Base-by-base conservation (phyloP, 768 basidiomycete genomes). In the Scleroderma citrinum region DNA sequence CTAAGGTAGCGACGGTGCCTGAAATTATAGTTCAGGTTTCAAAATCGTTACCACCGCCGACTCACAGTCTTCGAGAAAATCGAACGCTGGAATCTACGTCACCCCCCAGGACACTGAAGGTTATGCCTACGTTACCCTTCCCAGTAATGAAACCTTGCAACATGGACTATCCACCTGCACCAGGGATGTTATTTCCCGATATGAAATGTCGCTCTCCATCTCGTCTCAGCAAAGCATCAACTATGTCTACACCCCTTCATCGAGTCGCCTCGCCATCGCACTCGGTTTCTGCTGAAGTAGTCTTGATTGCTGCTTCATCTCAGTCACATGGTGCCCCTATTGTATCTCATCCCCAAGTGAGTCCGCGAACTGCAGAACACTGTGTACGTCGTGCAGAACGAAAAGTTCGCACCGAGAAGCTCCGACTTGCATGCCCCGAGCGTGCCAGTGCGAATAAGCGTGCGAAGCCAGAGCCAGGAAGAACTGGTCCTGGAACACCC, bases 401-500 rank as follows among this genome's bases (percentile, higher is more conserved):
- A 34, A 53, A 49, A 20, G 52, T 46, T 30, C 61, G 59, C 35
- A 71, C 71, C 1, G 71, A 75, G 32, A 71, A 69, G 30, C 61
- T 81, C 14, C 68, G 71, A 4, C 58, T 56, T 13, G 75, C 74
- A 11, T 70, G 72, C 23, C 79, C 78, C 2, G 69, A 74, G 46
- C 66, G 71, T 7, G 69, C 73, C 2, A 58, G 59, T 7, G 56
- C 65, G 2, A 40, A 42, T 5, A 67, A 63, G 44, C 56, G 62
- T 10, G 62, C 63, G 13, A 58, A 52, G 42, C 48, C 61, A 13
- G 36, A 58, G 17, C 60, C 53, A 44, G 24, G 14, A 17, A 17
- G 20, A 26, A 35, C 23, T 21, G 2, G n/a, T 3, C 26, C 21
- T 40, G n/a, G 7, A 13, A 37, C 20, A 19, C 34, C 31, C 3